Base-by-base conservation (phyloP, 2,329 filamentous ascomycete genomes). In the Alternaria postmessia region DNA sequence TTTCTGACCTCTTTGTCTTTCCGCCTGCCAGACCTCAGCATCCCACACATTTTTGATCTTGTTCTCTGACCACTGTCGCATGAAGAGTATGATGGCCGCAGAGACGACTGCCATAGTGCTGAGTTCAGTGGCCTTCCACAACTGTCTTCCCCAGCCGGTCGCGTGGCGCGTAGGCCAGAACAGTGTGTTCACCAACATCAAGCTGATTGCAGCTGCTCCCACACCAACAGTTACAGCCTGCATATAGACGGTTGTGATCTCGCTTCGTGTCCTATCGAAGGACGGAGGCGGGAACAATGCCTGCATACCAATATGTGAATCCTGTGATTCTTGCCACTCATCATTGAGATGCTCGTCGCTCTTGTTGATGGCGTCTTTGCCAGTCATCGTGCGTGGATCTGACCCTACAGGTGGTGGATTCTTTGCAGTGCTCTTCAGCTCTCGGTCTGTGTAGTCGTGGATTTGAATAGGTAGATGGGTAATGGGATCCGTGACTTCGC, bases 401-500 rank as follows among this genome's bases (percentile, higher is more conserved):
- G 75, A 72, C 9, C 81, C 82, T 38, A 76, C 70, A 0, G 81
- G 74, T 4, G 79, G 75, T 5, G 80, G 75, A 62, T 85, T 85
- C 70, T 84, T 78, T 34, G 80, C 74, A 24, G 80, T 77, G 52
- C 76, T 75, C 61, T 84, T 79, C 32, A 92, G 79, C 53, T 90
- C 87, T 39, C 87, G 84, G 28, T 84, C 82, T 0, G 89, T 91
- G 68, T 88, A 88, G 71, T 92, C 90, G 70, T 90, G 88, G 36
- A 91, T 89, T 36, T 79, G 81, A 48, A 91, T 84, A 2, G 89
- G 89, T 3, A 92, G 81, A 76, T 92, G 90, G 1, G 90, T 92
- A 39, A 92, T 84, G 0, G 89, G 89, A 69, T 92, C 90, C 1
- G 89, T 92, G 47, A 92, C 89, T 71, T 90, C 83, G 60, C 85